A percentile compares a stretch with the other conserved stretches of the same genome.
Conservation (phyloP, 2,329 filamentous ascomycete genomes). For the Ilyonectria sp. region DNA sequence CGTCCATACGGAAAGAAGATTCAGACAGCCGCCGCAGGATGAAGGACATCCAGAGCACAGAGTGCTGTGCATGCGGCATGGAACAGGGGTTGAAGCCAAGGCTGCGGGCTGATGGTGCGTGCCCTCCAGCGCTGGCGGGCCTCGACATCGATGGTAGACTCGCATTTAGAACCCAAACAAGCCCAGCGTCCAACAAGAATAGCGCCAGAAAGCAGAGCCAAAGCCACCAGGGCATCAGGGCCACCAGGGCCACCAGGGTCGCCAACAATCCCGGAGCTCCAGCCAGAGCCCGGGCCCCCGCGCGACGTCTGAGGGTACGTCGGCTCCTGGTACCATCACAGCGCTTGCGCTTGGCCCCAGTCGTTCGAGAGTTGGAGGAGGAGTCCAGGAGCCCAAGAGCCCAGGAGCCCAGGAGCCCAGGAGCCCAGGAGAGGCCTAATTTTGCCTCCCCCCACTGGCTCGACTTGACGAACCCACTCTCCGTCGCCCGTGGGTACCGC, state of each 20-base stretch:
- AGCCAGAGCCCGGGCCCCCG: conserved; percentile 23
- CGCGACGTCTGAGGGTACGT: conserved; percentile 36
- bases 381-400: not conserved
- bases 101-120: conserved; percentile 20
- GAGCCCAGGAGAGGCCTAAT: conserved; percentile 29
- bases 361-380: conserved; percentile 36
- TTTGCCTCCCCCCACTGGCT: conserved; percentile 27
- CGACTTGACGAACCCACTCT: conserved; percentile 36
- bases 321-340: conserved; percentile 45
- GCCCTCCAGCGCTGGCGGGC: conserved; percentile 18
- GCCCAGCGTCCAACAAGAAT: conserved; percentile 20
- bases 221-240: conserved; percentile 10
- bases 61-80: not conserved
- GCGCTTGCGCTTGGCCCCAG: conserved; percentile 36
- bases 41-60: not conserved
- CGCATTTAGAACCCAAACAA: conserved; percentile 26
- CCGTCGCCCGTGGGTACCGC: conserved; percentile 29
- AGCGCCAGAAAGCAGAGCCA: conserved; percentile 19
- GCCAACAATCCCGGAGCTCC: conserved; percentile 6
- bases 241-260: conserved; percentile 16
- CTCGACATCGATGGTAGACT: conserved; percentile 5
- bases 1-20: conserved; percentile 4
- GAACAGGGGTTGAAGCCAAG: conserved; percentile 19
- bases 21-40: conserved; percentile 1
- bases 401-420: not conserved